Conservation (phyloP, 768 basidiomycete species). For the Kwoniella dendrophila region DNA sequence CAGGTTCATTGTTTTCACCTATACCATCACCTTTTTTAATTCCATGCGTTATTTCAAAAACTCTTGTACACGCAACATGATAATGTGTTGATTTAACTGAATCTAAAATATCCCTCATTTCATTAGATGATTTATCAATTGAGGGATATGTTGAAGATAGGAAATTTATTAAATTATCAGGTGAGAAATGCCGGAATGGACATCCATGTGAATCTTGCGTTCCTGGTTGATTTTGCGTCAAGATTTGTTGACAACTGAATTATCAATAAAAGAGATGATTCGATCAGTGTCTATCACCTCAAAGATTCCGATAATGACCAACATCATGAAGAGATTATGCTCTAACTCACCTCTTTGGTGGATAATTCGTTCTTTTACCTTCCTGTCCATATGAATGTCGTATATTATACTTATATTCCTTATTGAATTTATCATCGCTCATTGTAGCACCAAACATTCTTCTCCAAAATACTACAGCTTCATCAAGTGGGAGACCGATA, state of each 20-base stretch:
- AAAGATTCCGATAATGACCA: not conserved
- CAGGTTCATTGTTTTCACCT: slow-evolving; percentile 66
- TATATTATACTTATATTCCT: slow-evolving; percentile 96
- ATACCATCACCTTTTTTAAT: slow-evolving; percentile 88
- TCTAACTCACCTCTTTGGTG: slow-evolving; percentile 76
- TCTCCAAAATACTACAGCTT: slow-evolving; percentile 90
- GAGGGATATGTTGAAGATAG: slow-evolving; percentile 58
- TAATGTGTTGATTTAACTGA: slow-evolving; percentile 78
- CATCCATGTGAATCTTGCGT: slow-evolving; percentile 78
- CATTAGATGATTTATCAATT: slow-evolving; percentile 65
- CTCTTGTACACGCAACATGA: slow-evolving; percentile 94
- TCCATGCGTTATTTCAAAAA: slow-evolving; percentile 92
- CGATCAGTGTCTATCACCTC: not conserved
- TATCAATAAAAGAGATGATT: not conserved
- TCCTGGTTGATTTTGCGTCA: slow-evolving; percentile 69
- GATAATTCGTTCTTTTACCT: slow-evolving; percentile 90
- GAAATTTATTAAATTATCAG: slow-evolving; percentile 77
- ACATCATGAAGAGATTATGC: not conserved
- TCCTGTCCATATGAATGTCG: slow-evolving; percentile 92
- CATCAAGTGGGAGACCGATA: slow-evolving; percentile 88
- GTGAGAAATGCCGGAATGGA: slow-evolving; percentile 85
- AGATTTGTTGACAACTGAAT: slow-evolving; percentile 82
- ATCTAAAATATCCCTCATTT: slow-evolving; percentile 79
- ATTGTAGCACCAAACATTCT: slow-evolving; percentile 70
- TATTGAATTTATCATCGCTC: slow-evolving; percentile 94